Evolutionary conservation across 208 protist genomes (phyloP), one percentile per base, ranked within the genome.

Genomic region (Trypanosoma vivax): DNA sequence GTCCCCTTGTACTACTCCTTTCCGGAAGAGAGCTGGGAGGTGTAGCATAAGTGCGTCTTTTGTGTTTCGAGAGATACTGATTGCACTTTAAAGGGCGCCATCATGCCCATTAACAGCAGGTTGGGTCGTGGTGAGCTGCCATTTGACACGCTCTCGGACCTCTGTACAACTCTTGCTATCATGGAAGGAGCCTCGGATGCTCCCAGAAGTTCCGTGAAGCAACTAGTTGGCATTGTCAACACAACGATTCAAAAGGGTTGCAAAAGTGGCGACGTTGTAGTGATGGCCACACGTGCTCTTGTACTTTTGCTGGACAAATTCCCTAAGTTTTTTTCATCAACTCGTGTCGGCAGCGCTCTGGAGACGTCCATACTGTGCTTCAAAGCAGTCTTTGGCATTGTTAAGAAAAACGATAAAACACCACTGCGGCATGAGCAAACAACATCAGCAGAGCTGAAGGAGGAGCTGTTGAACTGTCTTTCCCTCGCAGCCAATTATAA

Each of bases 381-480:
- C 43, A 21, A 49, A 7, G 40, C 1, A 5, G 21, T 64, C 10
- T 76, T 74, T 56, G 54, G 60, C 9, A 41, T 73, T 1, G 65
- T 77, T 7, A 39, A 61, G 6, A 31, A 50, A 30, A 18, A 21
- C n/a, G 27, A 57, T 43, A 30, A 29, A 57, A 66, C 38, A 14
- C 9, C 39, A 19, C 46, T 73, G 21, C 10, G n/a, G 1, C 82
- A 79, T 41, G 53, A 57, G 13, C 65, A 83, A 41, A 79, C 70
- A 1, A 76, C 71, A 16, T 42, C 30, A 5, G 62, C 51, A 51
- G 85, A 92, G 47, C 57, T 92, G 25, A 76, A 71, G 35, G 81
- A 92, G 51, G 85, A 92, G 43, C 40, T 89, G 23, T 65, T 92
- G 19, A 71, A 77, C 45, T 92, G 85, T 53, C 70, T 89, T 62